Base-by-base conservation (phyloP, 345 rosid species). In the Isatis tinctoria region DNA sequence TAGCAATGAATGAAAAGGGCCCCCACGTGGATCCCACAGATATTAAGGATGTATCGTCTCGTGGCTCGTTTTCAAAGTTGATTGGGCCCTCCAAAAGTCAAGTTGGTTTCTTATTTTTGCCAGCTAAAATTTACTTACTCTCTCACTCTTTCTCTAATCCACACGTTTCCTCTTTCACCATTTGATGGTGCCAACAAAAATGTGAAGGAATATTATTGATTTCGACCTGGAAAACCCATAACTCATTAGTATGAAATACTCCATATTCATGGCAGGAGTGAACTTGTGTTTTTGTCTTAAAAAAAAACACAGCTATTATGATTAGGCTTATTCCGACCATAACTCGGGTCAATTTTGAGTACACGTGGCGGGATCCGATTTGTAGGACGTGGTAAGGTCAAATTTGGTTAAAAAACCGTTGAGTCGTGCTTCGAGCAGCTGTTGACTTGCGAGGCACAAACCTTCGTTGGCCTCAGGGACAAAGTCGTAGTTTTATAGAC, bases 401-500 rank as follows among this genome's bases (percentile, higher is more conserved):
- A 69, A 54, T 9, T 9, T 75, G 22, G 74, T 63, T 43, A 52
- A 18, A 18, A 75, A 37, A 2, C 39, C 35, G 58, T 40, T 14
- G 61, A 67, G 56, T 67, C 78, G 78, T 67, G 78, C 73, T 39
- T 68, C 6, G 56, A 49, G 69, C 63, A 61, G 79, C 32, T 41
- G 64, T 68, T 75, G 74, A 75, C 74, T 75, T 56, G 43, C 3
- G 37, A 57, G 65, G 40, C 65, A 57, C 10, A 22, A 39, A 22
- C 7, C 26, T 3, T 33, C 33, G 26, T 43, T 53, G 58, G n/a
- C 37, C 3, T n/a, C 5, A 75, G 8, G 57, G 47, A 57, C 35
- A 18, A 12, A 36, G 10, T 16, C 13, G 37, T 74, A 30, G 20
- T 56, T 66, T 66, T 10, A 8, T 0, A 37, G 35, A 26, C 26